phyloP scores from a whole-genome alignment of 495 filamentous ascomycete species.

The Xylaria castorea region DNA sequence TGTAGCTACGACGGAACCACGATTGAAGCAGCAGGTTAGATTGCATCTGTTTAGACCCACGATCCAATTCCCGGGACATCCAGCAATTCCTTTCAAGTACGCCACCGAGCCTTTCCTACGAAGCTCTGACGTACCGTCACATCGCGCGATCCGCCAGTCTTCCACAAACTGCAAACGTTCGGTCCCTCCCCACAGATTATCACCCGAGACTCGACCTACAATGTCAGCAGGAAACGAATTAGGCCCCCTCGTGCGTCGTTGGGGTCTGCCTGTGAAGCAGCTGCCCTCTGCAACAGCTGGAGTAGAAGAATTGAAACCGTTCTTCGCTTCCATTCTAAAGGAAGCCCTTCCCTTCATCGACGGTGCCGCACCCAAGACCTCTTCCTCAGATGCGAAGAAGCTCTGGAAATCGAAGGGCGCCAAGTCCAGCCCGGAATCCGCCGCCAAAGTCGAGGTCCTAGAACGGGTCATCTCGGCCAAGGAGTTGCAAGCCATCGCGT shows the following conservation, averaged over 20 bases:
- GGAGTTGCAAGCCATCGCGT: slow-evolving; percentile 41
- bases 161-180: background rate
- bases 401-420: slow-evolving; percentile 51
- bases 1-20: background rate
- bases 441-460: slow-evolving; percentile 54
- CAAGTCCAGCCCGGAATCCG: slow-evolving; percentile 55
- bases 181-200: background rate
- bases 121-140: background rate
- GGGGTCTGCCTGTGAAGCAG: slow-evolving; percentile 48
- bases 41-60: background rate
- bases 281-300: slow-evolving; percentile 44
- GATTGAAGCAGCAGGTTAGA: background rate
- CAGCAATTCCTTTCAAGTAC: background rate
- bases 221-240: slow-evolving; percentile 21
- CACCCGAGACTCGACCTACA: background rate
- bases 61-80: background rate
- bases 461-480: slow-evolving; percentile 49
- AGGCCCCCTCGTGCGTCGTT: slow-evolving; percentile 49
- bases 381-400: slow-evolving; percentile 35
- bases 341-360: slow-evolving; percentile 66
- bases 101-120: background rate
- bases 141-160: background rate
- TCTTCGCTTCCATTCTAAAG: slow-evolving; percentile 52
- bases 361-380: slow-evolving; percentile 46
- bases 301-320: slow-evolving; percentile 42